Evolutionary conservation across 768 basidiomycete species (phyloP), one percentile per base, ranked within the genome.

Genomic region (Tylopilus intermedius): DNA sequence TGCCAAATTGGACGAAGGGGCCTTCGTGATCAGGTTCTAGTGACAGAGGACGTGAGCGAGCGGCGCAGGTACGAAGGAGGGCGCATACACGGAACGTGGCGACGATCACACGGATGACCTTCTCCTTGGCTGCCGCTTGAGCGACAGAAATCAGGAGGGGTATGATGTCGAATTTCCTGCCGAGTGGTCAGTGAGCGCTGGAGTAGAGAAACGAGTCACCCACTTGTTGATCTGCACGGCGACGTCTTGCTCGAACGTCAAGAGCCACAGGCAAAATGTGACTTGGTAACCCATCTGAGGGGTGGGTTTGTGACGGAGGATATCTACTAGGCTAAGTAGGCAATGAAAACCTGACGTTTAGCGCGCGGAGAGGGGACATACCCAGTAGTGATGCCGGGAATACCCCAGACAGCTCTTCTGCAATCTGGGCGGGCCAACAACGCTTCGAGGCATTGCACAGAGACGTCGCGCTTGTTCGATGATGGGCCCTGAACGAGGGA

Each of bases 201-300:
- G 18, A 11, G 14, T 10, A 45, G 27, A 39, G 30, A 35, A 44
- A 49, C 43, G 24, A 37, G 22, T 38, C 10, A 70, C 82, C 44
- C 54, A 94, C 94, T 84, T 85, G 72, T 97, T 90, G 63, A 97
- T 83, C 47, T 90, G 79, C 57, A 88, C 82, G 1, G 94, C 89
- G 29, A 96, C 78, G 35, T 85, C 79, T 61, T 83, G 78, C 65
- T 99, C 93, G 57, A 96, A 99, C 0, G 93, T 89, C 51, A 98
- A 73, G 47, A 97, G 73, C 96, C 96, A 99, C 56, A 97, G 74
- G 67, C 91, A 95, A 67, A 92, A 90, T 24, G 83, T 82, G 40
- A 94, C 84, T 76, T 96, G 94, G 67, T 98, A 99, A 72, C 82
- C 88, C 84, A 95, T 90, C 71, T 99, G 96, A 18, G 94, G 90